Evolutionary conservation across 352 stramenopile species (phyloP), one percentile per base, ranked within the genome.

Genomic region (Blastocystis sp.): DNA sequence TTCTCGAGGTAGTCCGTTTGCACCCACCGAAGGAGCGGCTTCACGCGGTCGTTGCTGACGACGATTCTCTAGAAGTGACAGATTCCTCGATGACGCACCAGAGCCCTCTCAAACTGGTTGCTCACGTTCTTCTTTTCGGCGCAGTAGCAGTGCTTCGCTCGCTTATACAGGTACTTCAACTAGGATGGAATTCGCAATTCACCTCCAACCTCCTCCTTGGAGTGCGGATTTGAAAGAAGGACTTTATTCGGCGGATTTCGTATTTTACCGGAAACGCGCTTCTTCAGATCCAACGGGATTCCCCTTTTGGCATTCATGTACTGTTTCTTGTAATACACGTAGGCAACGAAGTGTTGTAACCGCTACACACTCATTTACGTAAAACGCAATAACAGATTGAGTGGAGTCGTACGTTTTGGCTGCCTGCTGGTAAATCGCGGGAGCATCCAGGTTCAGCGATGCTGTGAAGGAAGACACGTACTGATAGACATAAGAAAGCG

Each of bases 271-370:
- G 28, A 34, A 34, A 34, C 28, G 28, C 28, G 28, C 28, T 34
- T 34, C 28, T 34, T 34, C 28, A 34, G 28, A 34, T 34, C 28
- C 28, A 34, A 14, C 48, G 48, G 48, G 5, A 23, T n/a, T 10
- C 17, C 43, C 45, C 64, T 53, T 74, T 74, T 74, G 64, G n/a
- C 43, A 9, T 74, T 41, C 40, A 74, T 67, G 41, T 74, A 74
- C 40, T 41, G 64, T 23, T 74, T 74, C 64, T 74, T 74, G 17
- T 34, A 34, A 74, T 53, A 74, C 7, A 74, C 34, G 17, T 74
- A 74, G 21, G 21, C 64, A 21, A 45, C 7, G 14, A 52, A 74
- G 21, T 48, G 10, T 48, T 9, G 7, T 28, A 23, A n/a, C 11
- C 40, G 28, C 64, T 74, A 74, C 40, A 43, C 19, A 11, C 28